A percentile compares a stretch with the other conserved stretches of the same genome.
These are phyloP conservation scores for Aplosporella prunicola DNA, from an alignment of 2,329 filamentous ascomycete species.

Conservation along the genomic window DNA sequence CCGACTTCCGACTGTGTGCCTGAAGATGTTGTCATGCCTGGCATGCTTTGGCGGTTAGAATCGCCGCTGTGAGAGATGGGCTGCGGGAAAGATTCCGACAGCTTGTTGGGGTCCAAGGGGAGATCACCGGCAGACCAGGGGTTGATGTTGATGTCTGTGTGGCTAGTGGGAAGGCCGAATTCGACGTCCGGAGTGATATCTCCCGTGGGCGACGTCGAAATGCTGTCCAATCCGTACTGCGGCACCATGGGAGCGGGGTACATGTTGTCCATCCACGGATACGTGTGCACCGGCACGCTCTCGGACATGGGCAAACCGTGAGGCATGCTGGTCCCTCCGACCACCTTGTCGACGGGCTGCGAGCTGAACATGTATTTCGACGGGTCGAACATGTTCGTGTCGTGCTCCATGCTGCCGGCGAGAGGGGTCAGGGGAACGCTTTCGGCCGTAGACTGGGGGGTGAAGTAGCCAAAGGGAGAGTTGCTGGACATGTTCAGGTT, in stretches of 20 bases:
- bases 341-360: constrained; percentile 19
- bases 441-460: constrained; percentile 11
- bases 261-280: constrained; percentile 13
- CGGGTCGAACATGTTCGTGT: constrained; percentile 13
- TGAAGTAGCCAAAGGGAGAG: constrained; percentile 4
- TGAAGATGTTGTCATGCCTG: constrained; percentile 32
- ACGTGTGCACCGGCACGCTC: constrained; percentile 24
- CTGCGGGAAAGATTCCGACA: constrained; percentile 25
- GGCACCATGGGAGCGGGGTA: constrained; percentile 19
- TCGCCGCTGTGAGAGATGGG: constrained; percentile 33
- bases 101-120: constrained; percentile 29
- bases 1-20: constrained; percentile 31
- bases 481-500: constrained; percentile 4
- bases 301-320: constrained; percentile 13
- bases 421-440: constrained; percentile 20
- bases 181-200: constrained; percentile 27
- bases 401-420: constrained; percentile 22
- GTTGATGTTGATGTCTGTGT: constrained; percentile 13
- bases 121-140: constrained; percentile 33
- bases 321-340: constrained; percentile 19
- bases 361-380: constrained; percentile 22
- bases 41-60: constrained; percentile 28
- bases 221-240: constrained; percentile 25
- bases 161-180: constrained; percentile 25
- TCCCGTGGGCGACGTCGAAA: constrained; percentile 31